A percentile compares a stretch with the other conserved stretches of the same genome.
Conservation (phyloP, 305 asterid species). For the Rubia balearica region DNA sequence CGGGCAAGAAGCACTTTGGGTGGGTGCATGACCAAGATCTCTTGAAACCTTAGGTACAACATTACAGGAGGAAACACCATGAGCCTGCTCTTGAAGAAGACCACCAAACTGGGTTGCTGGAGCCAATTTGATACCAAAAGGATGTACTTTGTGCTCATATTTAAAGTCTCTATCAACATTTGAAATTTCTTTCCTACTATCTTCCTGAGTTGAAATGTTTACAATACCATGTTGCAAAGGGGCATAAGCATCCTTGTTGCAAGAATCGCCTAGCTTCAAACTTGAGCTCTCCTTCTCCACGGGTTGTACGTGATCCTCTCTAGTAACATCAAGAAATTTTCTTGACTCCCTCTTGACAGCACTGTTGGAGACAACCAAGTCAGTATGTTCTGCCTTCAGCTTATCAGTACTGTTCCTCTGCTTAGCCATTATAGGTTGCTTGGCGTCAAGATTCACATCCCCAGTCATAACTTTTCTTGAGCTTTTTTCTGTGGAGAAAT, state of each 20-base stretch:
- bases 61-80: conserved; percentile 36
- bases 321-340: conserved; percentile 27
- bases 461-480: conserved; percentile 31
- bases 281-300: conserved; percentile 28
- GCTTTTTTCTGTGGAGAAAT: conserved; percentile 28
- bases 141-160: conserved; percentile 16
- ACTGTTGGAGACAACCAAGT: conserved; percentile 23
- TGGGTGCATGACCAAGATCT: conserved; percentile 26
- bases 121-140: conserved; percentile 30
- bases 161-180: conserved; percentile 28
- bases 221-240: conserved; percentile 20
- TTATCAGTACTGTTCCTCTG: conserved; percentile 24
- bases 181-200: conserved; percentile 31
- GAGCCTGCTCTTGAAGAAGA: conserved; percentile 27
- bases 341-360: conserved; percentile 33
- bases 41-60: conserved; percentile 38
- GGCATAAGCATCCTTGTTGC: conserved; percentile 21
- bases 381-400: conserved; percentile 8
- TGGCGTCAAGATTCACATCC: conserved; percentile 34
- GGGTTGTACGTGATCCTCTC: conserved; percentile 29
- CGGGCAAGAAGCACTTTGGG: conserved; percentile 30
- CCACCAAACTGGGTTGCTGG: conserved; percentile 34
- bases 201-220: conserved; percentile 25
- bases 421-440: conserved; percentile 24
- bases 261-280: conserved; percentile 22